phyloP scores from a whole-genome alignment of 306 rosid species.

The Spatholobus suberectus region DNA sequence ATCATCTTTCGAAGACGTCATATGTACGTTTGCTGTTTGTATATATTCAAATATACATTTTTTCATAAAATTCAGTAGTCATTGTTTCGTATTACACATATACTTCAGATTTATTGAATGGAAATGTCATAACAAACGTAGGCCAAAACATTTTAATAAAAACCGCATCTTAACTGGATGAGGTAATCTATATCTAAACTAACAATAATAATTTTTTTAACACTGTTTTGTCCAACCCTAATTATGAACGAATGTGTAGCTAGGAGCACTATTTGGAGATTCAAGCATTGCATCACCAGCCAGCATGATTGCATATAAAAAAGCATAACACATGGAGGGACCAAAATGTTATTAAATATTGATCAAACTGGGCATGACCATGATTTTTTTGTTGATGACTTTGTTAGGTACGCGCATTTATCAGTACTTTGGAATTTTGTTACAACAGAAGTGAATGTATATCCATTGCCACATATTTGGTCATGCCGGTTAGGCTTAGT shows the following conservation, averaged over 20 bases:
- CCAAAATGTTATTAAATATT: conserved; percentile 3
- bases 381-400: conserved; percentile 10
- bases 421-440: conserved; percentile 26
- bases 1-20: not conserved
- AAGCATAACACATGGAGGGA: conserved; percentile 10
- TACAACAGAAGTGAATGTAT: not conserved
- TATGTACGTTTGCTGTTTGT: not conserved
- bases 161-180: not conserved
- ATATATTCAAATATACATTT: too few species aligned
- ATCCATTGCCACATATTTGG: conserved; percentile 19
- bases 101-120: not conserved
- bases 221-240: not conserved
- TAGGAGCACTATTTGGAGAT: not conserved
- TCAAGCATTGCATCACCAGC: conserved; percentile 17
- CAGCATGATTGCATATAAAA: conserved; percentile 29
- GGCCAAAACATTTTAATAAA: not conserved
- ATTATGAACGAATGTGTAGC: not conserved
- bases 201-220: not conserved
- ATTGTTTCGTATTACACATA: not conserved
- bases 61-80: too few species aligned
- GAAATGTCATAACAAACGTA: not conserved
- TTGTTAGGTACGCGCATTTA: conserved; percentile 34
- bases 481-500: conserved; percentile 25
- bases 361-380: conserved; percentile 16
- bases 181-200: not conserved